These are phyloP conservation scores for Stylonectria norvegica DNA, from an alignment of 2,329 filamentous ascomycete genomes.

Conservation along the genomic window DNA sequence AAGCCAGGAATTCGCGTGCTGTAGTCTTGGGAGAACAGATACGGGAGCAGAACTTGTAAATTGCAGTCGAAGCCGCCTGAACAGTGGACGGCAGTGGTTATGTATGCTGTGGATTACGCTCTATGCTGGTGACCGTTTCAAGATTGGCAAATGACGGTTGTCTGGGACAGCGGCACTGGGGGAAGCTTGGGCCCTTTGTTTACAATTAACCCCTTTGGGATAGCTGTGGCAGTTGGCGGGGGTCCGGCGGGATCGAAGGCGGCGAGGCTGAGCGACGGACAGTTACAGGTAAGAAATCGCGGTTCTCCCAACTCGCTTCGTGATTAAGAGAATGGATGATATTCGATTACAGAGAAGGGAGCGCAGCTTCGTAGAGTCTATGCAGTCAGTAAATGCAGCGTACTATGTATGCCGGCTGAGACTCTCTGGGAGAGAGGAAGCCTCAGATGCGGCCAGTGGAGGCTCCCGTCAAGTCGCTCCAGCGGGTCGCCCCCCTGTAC, in stretches of 20 bases:
- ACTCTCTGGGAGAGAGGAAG: too few relatives aligned
- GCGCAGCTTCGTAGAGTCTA: conserved; percentile 19
- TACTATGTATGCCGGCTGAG: not conserved
- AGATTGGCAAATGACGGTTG: conserved; percentile 33
- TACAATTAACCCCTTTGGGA: conserved; percentile 39
- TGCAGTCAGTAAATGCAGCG: too few relatives aligned
- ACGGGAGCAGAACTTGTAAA: not conserved
- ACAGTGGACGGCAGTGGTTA: conserved; percentile 11
- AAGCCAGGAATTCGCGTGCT: not conserved
- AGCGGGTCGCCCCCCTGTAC: not conserved
- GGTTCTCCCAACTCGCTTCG: not conserved
- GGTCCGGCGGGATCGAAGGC: conserved; percentile 7
- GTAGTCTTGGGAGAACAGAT: not conserved
- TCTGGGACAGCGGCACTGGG: conserved; percentile 33
- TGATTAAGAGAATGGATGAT: too few relatives aligned
- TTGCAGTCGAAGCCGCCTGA: not conserved
- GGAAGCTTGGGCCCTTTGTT: conserved; percentile 36
- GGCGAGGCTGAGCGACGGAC: not conserved
- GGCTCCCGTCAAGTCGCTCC: too few relatives aligned
- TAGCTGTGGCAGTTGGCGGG: conserved; percentile 15
- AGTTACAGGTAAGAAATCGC: not conserved
- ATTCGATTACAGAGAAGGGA: too few relatives aligned
- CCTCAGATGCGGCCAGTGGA: not conserved
- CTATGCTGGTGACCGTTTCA: too few relatives aligned
- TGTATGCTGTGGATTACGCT: conserved; percentile 7